A percentile compares a stretch with the other conserved stretches of the same genome.
Conservation (phyloP, 768 basidiomycete genomes). For the Suillus clintonianus region DNA sequence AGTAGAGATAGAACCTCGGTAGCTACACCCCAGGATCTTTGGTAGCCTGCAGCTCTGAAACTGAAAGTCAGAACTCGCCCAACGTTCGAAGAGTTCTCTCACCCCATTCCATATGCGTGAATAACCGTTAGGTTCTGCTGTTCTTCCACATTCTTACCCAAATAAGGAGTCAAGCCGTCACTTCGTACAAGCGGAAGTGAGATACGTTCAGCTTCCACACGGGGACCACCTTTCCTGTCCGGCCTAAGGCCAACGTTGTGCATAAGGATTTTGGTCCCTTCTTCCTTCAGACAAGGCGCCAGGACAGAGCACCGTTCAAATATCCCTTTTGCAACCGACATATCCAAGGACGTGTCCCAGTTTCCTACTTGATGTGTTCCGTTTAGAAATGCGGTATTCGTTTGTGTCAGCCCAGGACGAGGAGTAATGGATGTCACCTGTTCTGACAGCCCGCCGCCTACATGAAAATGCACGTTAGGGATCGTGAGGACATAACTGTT, state of each 20-base stretch:
- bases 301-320: conserved; percentile 45
- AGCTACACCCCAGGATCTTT: conserved; percentile 47
- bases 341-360: conserved; percentile 53
- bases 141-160: conserved; percentile 13
- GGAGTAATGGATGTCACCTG: conserved; percentile 62
- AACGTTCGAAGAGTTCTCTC: conserved; percentile 6
- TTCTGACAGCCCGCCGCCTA: conserved; percentile 10
- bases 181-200: conserved; percentile 32
- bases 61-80: conserved; percentile 16
- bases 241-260: conserved; percentile 66
- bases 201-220: conserved; percentile 52
- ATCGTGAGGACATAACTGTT: no score
- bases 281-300: conserved; percentile 35
- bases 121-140: conserved; percentile 38
- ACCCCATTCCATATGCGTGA: conserved; percentile 67
- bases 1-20: conserved; percentile 35
- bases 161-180: conserved; percentile 1
- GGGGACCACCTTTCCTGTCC: conserved; percentile 53
- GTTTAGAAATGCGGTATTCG: conserved; percentile 52
- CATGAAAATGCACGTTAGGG: neutral
- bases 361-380: conserved; percentile 54
- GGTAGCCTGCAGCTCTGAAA: conserved; percentile 38
- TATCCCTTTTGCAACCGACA: conserved; percentile 44
- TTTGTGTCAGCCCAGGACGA: conserved; percentile 45
- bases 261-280: conserved; percentile 42